Conservation (phyloP, 495 filamentous ascomycete genomes). For the Letharia columbiana region DNA sequence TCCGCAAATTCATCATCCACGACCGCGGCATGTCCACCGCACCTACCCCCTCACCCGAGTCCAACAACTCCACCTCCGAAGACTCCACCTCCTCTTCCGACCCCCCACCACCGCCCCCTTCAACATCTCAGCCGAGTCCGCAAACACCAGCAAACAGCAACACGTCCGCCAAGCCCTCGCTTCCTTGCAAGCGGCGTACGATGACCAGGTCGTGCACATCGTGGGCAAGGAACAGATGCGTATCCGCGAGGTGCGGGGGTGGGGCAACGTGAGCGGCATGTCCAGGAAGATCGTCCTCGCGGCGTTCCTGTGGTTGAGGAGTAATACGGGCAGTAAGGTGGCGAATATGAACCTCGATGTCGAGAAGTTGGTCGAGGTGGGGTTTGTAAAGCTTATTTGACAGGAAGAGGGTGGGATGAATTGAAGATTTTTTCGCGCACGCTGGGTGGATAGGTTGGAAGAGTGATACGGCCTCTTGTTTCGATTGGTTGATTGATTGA, state of each 20-base stretch:
- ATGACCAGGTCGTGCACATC: constrained; percentile 57
- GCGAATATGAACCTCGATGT: constrained; percentile 50
- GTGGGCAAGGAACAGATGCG: constrained; percentile 66
- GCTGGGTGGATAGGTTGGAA: too few species aligned
- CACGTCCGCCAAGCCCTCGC: constrained; percentile 28
- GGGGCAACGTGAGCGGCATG: constrained; percentile 31
- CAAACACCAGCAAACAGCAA: not conserved
- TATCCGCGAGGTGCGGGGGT: constrained; percentile 30
- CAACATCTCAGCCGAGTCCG: not conserved
- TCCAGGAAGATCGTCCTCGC: constrained; percentile 41
- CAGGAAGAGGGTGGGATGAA: not conserved
- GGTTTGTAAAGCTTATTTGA: constrained; percentile 60
- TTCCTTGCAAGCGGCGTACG: constrained; percentile 47
- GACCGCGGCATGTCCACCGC: constrained; percentile 25
- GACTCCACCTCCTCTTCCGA: constrained; percentile 6
- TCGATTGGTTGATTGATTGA: too few species aligned
- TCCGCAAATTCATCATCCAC: constrained; percentile 44
- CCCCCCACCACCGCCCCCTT: constrained; percentile 8
- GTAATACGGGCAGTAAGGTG: constrained; percentile 60
- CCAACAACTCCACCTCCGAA: not conserved
- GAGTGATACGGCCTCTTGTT: too few species aligned
- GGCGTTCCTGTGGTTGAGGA: constrained; percentile 58
- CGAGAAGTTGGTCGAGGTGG: constrained; percentile 58
- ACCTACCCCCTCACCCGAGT: constrained; percentile 19
- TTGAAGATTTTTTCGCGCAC: too few species aligned